Conservation (phyloP, 768 basidiomycete genomes). For the Hortiboletus campestris region DNA sequence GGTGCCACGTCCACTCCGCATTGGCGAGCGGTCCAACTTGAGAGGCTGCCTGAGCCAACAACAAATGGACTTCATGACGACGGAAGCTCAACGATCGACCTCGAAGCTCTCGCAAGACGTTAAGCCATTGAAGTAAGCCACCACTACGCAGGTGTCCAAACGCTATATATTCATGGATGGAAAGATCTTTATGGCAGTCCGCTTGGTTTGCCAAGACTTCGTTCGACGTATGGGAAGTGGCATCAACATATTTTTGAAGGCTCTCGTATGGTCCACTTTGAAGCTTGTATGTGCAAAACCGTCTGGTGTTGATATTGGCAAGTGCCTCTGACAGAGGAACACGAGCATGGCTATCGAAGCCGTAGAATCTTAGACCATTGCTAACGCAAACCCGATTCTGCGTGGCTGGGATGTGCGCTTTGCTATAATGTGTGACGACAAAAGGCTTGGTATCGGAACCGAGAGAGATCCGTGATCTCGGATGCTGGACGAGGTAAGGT, state of each 20-base stretch:
- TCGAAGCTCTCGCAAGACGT: slow-evolving; percentile 43
- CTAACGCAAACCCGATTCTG: slow-evolving; percentile 14
- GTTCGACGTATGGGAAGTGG: neutral
- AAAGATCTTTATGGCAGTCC: slow-evolving; percentile 38
- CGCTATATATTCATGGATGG: slow-evolving; percentile 29
- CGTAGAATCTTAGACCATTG: slow-evolving; percentile 32
- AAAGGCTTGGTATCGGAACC: slow-evolving; percentile 26
- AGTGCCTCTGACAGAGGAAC: neutral
- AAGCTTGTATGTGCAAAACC: slow-evolving; percentile 30
- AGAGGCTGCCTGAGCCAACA: slow-evolving; percentile 43
- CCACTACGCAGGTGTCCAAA: slow-evolving; percentile 43
- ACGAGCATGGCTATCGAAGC: slow-evolving; percentile 28
- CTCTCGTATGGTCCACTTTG: slow-evolving; percentile 31
- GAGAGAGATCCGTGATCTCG: slow-evolving; percentile 21
- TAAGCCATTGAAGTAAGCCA: slow-evolving; percentile 46
- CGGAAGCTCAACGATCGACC: slow-evolving; percentile 38
- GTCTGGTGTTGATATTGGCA: neutral
- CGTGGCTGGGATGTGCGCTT: slow-evolving; percentile 12
- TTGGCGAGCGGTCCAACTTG: slow-evolving; percentile 36
- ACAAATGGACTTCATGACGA: slow-evolving; percentile 37
- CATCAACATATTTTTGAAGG: slow-evolving; percentile 33
- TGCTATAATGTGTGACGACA: slow-evolving; percentile 13
- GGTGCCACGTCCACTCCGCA: slow-evolving; percentile 7
- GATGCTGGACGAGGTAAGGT: slow-evolving; percentile 14
- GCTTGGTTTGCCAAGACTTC: slow-evolving; percentile 38